These are phyloP conservation scores for Hyaloscypha bicolor DNA, from an alignment of 495 filamentous ascomycete species.

Conservation along the genomic window DNA sequence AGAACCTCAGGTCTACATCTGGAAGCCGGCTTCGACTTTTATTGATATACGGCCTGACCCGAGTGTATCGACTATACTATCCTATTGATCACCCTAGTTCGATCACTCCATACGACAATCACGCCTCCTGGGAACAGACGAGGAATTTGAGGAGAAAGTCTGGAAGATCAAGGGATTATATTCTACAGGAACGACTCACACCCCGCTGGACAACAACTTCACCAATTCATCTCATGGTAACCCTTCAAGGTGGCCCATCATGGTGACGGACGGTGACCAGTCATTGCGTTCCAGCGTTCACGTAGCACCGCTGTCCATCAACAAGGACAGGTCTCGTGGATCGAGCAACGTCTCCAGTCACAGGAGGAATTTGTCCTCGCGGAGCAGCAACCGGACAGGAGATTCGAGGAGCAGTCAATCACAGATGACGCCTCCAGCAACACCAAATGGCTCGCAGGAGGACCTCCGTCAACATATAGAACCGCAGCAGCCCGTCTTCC, in stretches of 20 bases:
- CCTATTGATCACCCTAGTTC: neutral
- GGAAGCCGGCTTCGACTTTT: slow-evolving; percentile 13
- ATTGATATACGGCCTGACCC: slow-evolving; percentile 17
- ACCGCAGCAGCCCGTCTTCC: slow-evolving; percentile 66
- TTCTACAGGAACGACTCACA: slow-evolving; percentile 1
- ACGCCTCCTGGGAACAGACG: neutral
- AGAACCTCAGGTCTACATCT: neutral
- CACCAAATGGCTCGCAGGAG: slow-evolving; percentile 65
- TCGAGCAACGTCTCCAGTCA: slow-evolving; percentile 44
- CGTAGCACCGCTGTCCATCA: slow-evolving; percentile 75
- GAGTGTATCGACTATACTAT: slow-evolving; percentile 1
- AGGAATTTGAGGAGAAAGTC: neutral
- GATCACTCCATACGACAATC: slow-evolving; percentile 9
- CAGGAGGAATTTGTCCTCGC: slow-evolving; percentile 40
- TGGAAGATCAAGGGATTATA: slow-evolving; percentile 6
- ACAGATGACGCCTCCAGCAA: slow-evolving; percentile 69
- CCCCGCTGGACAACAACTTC: slow-evolving; percentile 3
- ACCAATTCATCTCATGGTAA: slow-evolving; percentile 28
- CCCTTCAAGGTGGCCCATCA: slow-evolving; percentile 29
- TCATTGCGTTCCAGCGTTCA: slow-evolving; percentile 59
- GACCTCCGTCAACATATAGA: slow-evolving; percentile 52
- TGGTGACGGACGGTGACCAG: slow-evolving; percentile 54
- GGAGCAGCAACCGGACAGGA: slow-evolving; percentile 44
- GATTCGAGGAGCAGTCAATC: slow-evolving; percentile 37
- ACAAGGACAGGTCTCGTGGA: slow-evolving; percentile 60